A percentile compares a stretch with the other conserved stretches of the same genome.
These are phyloP conservation scores for Talaromyces sp. DNA, from an alignment of 2,329 filamentous ascomycete species.

Conservation along the genomic window DNA sequence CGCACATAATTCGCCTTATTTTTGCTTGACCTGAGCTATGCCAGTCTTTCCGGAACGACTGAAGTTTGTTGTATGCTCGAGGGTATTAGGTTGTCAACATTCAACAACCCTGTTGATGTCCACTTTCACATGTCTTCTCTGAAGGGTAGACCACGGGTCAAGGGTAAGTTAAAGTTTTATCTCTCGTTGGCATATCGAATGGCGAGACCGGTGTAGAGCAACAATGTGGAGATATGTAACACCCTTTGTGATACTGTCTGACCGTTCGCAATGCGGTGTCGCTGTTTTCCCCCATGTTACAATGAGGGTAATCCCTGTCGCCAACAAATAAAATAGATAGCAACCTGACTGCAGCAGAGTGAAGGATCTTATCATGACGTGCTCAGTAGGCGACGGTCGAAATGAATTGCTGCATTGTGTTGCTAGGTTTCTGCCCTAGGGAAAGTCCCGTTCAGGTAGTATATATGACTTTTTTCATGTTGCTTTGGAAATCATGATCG, in stretches of 20 bases:
- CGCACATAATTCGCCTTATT: not conserved
- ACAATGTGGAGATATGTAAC: not conserved
- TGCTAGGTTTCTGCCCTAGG: not conserved
- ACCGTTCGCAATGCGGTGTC: not conserved
- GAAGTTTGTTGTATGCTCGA: not conserved
- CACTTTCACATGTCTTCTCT: constrained; percentile 7
- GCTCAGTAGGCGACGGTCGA: not conserved
- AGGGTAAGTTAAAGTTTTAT: not conserved
- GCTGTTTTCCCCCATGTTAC: constrained; percentile 6
- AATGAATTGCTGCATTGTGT: not conserved
- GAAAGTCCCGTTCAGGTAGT: not conserved
- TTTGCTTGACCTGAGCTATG: not conserved
- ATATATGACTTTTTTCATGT: not conserved
- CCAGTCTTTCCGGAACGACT: too few species aligned
- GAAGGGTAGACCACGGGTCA: not conserved
- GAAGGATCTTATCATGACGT: constrained; percentile 3
- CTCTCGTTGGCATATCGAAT: not conserved
- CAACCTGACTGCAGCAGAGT: not conserved
- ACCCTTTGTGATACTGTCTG: not conserved
- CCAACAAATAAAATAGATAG: not conserved
- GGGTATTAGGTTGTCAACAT: not conserved
- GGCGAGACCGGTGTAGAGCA: not conserved
- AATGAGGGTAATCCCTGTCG: not conserved
- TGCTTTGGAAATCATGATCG: constrained; percentile 2
- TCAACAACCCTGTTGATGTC: not conserved